Evolutionary conservation across 768 basidiomycete genomes (phyloP), one percentile per base, ranked within the genome.

Genomic region (Saitozyma podzolica): DNA sequence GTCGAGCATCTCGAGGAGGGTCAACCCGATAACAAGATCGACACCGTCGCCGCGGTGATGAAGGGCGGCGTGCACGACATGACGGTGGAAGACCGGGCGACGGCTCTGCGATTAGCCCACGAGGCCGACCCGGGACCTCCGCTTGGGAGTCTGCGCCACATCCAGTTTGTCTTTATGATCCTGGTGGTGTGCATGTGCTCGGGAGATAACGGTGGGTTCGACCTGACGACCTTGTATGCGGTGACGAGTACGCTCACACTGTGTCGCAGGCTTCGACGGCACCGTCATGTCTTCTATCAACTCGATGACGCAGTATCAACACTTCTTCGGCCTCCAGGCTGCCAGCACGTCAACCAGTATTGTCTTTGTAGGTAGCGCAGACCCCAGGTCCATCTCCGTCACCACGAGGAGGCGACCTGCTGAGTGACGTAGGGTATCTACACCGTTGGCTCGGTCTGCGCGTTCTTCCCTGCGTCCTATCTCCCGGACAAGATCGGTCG

Each of bases 281-380:
- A 85, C 84, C 48, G 83, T 84, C 54, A 84, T 84, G 84, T 80
- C 82, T 42, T 83, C 83, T 57, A 82, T 84, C 73, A 84, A 85
- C 67, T 80, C 80, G 56, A 85, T 85, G 84, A 63, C 70, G 41
- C 75, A 76, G 54, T 76, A 71, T 63, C 84, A 84, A 64, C 11
- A 39, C 17, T 85, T 83, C 67, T 85, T 85, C 65, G 82, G 81
- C 39, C 60, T 85, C 78, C 73, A 64, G 6, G 77, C 80, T 40
- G 81, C 83, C 56, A 81, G 83, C 14, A 78, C 80, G 13, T 82
- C 81, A 65, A 84, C 84, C 14, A 68, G 83, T 40, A 84, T 85
- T 49, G 83, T 85, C 37, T 86, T 85, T 65, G 85, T 68, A 54
- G 68, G 64, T 62, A 3, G 10, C 50, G 14, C 56, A 45, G 17